Conservation (phyloP, 371 early-diverging fungal species). For the Mucor racemosus region DNA sequence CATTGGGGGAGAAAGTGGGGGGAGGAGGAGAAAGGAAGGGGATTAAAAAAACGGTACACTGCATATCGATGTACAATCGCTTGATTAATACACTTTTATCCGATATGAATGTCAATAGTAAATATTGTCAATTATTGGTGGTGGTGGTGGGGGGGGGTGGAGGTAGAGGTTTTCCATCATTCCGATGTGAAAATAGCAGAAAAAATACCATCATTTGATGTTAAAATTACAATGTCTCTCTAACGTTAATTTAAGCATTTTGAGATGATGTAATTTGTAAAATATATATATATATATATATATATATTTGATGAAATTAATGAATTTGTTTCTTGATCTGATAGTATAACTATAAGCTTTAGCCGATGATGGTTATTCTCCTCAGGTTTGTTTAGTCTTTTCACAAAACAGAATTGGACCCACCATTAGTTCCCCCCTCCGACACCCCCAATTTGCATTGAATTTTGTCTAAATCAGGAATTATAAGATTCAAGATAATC, state of each 20-base stretch:
- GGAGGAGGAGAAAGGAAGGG: not conserved
- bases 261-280: too few relatives aligned
- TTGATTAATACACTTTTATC: not conserved
- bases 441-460: not conserved
- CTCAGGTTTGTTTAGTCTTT: not conserved
- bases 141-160: not conserved
- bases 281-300: too few relatives aligned
- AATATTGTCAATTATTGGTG: not conserved
- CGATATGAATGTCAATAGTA: not conserved
- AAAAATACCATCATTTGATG: too few relatives aligned
- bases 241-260: too few relatives aligned
- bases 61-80: not conserved
- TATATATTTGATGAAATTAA: too few relatives aligned
- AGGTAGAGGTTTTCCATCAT: not conserved
- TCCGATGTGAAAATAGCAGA: too few relatives aligned
- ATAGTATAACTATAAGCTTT: not conserved
- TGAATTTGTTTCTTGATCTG: too few relatives aligned
- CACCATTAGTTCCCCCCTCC: not conserved
- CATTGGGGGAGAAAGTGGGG: not conserved
- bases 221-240: too few relatives aligned
- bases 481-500: conserved; percentile 4
- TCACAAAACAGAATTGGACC: not conserved
- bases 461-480: conserved; percentile 17
- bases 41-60: not conserved
- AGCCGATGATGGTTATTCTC: not conserved